These are phyloP conservation scores for Pythium rishiriense DNA, from an alignment of 352 stramenopile species.

Conservation along the genomic window DNA sequence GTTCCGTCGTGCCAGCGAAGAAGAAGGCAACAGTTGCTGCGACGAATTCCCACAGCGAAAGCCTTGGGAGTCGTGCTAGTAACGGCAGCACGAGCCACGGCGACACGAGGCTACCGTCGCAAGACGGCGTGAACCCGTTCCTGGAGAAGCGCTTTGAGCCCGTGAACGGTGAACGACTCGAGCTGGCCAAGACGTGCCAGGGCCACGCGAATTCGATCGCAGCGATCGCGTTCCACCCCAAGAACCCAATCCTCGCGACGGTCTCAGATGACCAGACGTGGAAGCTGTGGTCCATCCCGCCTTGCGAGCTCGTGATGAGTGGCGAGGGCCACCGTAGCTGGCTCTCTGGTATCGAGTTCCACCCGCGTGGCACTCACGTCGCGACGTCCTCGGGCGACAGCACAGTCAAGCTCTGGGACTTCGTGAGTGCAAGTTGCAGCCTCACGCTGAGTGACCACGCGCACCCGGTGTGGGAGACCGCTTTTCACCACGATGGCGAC, in stretches of 20 bases:
- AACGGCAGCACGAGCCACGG: neutral
- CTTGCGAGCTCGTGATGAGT: slow-evolving; percentile 94
- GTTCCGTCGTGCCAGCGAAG: slow-evolving; percentile 15
- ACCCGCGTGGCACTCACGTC: slow-evolving; percentile 91
- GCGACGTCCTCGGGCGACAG: slow-evolving; percentile 91
- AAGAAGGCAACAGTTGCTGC: slow-evolving; percentile 31
- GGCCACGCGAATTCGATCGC: slow-evolving; percentile 91
- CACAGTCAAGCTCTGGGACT: slow-evolving; percentile 96
- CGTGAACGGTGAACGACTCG: slow-evolving; percentile 67
- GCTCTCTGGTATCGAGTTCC: slow-evolving; percentile 91
- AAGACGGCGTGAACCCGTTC: slow-evolving; percentile 70
- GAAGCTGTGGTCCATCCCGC: slow-evolving; percentile 94
- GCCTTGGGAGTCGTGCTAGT: slow-evolving; percentile 16
- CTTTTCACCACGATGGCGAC: slow-evolving; percentile 93
- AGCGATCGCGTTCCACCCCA: slow-evolving; percentile 91
- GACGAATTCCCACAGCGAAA: slow-evolving; percentile 13
- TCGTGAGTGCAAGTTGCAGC: slow-evolving; percentile 85
- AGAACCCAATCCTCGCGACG: slow-evolving; percentile 91
- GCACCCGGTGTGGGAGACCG: slow-evolving; percentile 92
- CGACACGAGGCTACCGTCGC: slow-evolving; percentile 64
- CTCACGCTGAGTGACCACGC: slow-evolving; percentile 92
- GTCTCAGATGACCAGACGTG: slow-evolving; percentile 94
- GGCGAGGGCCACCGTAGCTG: slow-evolving; percentile 92
- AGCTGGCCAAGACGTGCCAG: slow-evolving; percentile 87
- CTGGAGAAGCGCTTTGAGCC: slow-evolving; percentile 73